A percentile compares a stretch with the other conserved stretches of the same genome.
phyloP scores from a whole-genome alignment of 805 yeast species.

The Ogataea pignaliae region DNA sequence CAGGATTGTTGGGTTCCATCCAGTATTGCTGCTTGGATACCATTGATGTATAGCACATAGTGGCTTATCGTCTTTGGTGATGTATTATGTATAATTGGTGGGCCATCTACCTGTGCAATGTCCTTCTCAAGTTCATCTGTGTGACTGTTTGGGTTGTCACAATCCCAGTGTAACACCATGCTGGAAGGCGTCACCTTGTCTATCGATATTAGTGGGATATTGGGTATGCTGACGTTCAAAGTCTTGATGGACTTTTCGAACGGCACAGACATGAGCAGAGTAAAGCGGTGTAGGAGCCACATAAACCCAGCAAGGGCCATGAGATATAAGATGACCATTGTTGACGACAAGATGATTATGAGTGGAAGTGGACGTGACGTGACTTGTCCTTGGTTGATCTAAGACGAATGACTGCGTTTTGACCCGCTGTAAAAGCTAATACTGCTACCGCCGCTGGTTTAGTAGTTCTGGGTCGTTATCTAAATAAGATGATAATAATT shows the following conservation, averaged over 20 bases:
- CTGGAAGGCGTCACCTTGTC: conserved; percentile 45
- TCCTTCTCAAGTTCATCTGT: conserved; percentile 6
- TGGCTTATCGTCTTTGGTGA: conserved; percentile 28
- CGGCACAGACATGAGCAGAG: conserved; percentile 34
- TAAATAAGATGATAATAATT: no score
- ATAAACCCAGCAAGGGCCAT: conserved; percentile 19
- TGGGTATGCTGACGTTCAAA: conserved; percentile 51
- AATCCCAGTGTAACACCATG: conserved; percentile 55
- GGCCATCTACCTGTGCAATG: conserved; percentile 14
- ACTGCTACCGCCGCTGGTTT: no score
- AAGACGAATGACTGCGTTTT: no score
- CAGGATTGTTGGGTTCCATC: conserved; percentile 35
- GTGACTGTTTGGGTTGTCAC: conserved; percentile 4
- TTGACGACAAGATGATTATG: background rate
- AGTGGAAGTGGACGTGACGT: no score
- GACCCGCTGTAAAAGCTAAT: no score
- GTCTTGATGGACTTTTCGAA: conserved; percentile 41
- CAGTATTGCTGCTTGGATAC: conserved; percentile 30
- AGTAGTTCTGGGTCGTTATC: no score
- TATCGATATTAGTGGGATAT: conserved; percentile 49
- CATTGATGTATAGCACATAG: conserved; percentile 37
- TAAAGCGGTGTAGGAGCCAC: conserved; percentile 30
- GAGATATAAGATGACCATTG: conserved; percentile 18
- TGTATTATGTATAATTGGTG: conserved; percentile 20
- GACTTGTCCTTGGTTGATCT: no score